phyloP scores from a whole-genome alignment of 495 filamentous ascomycete species.

The Polyplosphaeria fusca region DNA sequence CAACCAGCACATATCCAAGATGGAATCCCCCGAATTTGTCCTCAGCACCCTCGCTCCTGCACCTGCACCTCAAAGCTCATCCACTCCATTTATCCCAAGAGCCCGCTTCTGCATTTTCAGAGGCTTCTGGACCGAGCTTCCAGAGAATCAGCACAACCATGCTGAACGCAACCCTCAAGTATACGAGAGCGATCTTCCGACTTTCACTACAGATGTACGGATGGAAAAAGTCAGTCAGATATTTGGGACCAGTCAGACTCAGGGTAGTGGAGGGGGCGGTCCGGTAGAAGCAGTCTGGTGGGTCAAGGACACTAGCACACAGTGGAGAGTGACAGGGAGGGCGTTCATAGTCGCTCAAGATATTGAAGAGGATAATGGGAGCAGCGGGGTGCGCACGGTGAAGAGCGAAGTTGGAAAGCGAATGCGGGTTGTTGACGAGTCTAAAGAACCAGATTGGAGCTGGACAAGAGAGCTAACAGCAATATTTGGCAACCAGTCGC shows the following conservation, averaged over 20 bases:
- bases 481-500: conserved; percentile 84
- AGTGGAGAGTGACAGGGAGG: conserved; percentile 79
- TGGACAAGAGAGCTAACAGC: conserved; percentile 67
- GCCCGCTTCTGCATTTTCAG: conserved; percentile 70
- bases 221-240: conserved; percentile 80
- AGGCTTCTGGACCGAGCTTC: conserved; percentile 73
- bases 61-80: conserved; percentile 33
- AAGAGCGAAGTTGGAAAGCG: conserved; percentile 46
- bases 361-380: conserved; percentile 50
- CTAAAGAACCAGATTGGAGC: conserved; percentile 36
- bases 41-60: conserved; percentile 61
- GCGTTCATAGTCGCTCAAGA: conserved; percentile 59
- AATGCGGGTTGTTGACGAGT: conserved; percentile 42
- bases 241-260: conserved; percentile 46
- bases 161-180: conserved; percentile 61
- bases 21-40: conserved; percentile 65
- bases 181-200: conserved; percentile 70
- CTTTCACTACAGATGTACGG: conserved; percentile 82
- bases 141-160: conserved; percentile 64
- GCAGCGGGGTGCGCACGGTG: conserved; percentile 48
- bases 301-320: conserved; percentile 63
- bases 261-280: conserved; percentile 61
- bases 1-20: conserved; percentile 59
- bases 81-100: conserved; percentile 52
- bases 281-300: conserved; percentile 82